A percentile compares a stretch with the other conserved stretches of the same genome.
Evolutionary conservation across 1,139 yeast genomes (phyloP).

Genomic region (Geotrichum carabidarum): DNA sequence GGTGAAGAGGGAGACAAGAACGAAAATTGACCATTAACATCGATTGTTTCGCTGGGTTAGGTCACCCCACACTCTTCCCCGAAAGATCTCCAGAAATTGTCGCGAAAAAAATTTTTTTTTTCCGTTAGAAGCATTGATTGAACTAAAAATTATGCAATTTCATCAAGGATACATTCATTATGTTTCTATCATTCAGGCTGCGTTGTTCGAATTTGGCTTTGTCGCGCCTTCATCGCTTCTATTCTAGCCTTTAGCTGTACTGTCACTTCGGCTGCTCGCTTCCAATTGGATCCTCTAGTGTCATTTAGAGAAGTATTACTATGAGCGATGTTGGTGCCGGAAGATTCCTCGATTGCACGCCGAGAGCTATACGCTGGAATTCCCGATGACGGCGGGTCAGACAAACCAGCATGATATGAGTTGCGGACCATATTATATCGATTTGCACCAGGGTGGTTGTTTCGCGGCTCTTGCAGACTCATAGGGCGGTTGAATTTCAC

Average conservation of each 20-base stretch:
- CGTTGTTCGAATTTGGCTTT: constrained; percentile 1
- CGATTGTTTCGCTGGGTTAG: not conserved
- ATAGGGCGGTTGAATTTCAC: not conserved
- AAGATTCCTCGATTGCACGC: not conserved
- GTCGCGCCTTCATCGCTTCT: constrained; percentile 72
- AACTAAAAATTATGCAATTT: constrained; percentile 3
- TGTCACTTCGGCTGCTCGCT: constrained; percentile 84
- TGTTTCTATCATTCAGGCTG: not conserved
- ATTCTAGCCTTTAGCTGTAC: constrained; percentile 78
- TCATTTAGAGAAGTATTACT: not conserved
- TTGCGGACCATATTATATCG: constrained; percentile 3
- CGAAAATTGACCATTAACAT: not conserved
- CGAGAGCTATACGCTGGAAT: constrained; percentile 5
- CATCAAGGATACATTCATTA: not conserved
- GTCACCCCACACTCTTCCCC: not conserved
- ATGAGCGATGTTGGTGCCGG: not conserved
- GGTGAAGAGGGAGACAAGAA: not conserved
- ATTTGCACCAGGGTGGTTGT: not conserved
- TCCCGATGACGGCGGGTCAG: not conserved
- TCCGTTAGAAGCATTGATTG: not conserved
- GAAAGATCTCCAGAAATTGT: not conserved
- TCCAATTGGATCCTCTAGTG: constrained; percentile 50
- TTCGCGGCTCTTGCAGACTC: constrained; percentile 6
- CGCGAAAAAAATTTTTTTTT: not conserved
- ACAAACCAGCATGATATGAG: constrained; percentile 1